Percentiles rank a stretch among this genome's conserved stretches.
phyloP scores from a whole-genome alignment of 306 rosid species.

The Delonix regia region DNA sequence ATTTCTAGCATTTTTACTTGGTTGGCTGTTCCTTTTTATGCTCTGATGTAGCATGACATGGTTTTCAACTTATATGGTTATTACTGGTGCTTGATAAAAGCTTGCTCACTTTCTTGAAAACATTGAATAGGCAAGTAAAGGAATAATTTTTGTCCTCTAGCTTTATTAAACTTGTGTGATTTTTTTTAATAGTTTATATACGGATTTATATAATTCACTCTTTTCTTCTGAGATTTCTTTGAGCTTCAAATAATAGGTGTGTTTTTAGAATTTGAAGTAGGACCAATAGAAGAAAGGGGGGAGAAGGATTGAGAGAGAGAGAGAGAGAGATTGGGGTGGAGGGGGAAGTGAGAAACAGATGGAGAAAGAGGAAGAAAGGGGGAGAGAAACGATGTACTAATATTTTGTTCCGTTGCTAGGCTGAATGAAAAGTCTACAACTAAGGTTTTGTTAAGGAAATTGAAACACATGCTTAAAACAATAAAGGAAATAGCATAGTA shows the following conservation, averaged over 20 bases:
- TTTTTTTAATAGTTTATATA: background rate
- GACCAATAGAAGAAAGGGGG: no score
- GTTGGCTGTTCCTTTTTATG: background rate
- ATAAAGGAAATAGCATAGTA: no score
- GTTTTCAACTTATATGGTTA: background rate
- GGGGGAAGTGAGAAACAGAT: no score
- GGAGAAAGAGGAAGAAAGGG: no score
- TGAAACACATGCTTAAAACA: no score
- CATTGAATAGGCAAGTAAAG: conserved; percentile 13
- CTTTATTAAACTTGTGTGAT: conserved; percentile 5
- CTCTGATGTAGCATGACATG: conserved; percentile 11
- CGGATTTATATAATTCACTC: background rate
- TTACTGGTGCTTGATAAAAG: background rate
- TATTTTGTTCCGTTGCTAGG: no score
- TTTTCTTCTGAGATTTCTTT: background rate
- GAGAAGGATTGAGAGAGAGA: no score
- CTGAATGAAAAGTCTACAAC: no score
- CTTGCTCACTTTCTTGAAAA: conserved; percentile 17
- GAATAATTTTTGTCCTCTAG: conserved; percentile 1
- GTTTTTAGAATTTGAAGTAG: background rate
- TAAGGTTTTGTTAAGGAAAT: no score
- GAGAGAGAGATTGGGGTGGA: no score
- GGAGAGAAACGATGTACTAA: no score
- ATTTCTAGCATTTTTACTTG: background rate
- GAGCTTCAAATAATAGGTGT: background rate